Evolutionary conservation across 1,139 yeast species (phyloP).

Genomic region (Nadsonia commutata): DNA sequence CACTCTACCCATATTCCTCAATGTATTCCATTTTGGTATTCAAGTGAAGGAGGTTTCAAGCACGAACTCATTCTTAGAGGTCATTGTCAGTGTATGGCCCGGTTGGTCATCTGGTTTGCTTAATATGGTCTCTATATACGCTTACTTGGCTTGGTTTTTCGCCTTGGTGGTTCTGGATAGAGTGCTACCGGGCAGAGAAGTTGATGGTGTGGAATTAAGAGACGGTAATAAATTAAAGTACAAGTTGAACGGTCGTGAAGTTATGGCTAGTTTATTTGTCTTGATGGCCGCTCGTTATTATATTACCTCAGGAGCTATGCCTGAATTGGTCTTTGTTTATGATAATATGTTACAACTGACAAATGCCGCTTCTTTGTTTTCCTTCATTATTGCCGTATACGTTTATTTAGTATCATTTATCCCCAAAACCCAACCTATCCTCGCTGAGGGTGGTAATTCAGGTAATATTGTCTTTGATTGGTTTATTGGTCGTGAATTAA

Average conservation of each 20-base stretch:
- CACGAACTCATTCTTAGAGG: neutral
- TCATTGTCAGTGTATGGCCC: neutral
- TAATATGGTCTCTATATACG: constrained; percentile 37
- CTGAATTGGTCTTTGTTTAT: constrained; percentile 68
- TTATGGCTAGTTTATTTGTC: constrained; percentile 34
- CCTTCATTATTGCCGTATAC: constrained; percentile 45
- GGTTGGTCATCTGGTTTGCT: constrained; percentile 12
- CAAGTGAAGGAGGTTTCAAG: neutral
- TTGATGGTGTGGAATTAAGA: constrained; percentile 56
- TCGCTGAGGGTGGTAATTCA: constrained; percentile 80
- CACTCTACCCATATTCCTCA: constrained; percentile 51
- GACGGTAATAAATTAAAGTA: constrained; percentile 54
- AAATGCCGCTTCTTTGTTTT: constrained; percentile 46
- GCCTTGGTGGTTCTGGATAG: constrained; percentile 49
- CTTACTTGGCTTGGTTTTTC: constrained; percentile 63
- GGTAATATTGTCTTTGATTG: constrained; percentile 70
- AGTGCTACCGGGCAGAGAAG: constrained; percentile 55
- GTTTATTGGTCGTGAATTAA: constrained; percentile 93
- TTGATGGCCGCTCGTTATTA: constrained; percentile 38
- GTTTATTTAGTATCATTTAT: constrained; percentile 57
- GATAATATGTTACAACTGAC: constrained; percentile 53
- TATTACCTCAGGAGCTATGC: constrained; percentile 40
- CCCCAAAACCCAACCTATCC: constrained; percentile 42
- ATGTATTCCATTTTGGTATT: constrained; percentile 36
- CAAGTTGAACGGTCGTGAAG: constrained; percentile 65